Conservation (phyloP, 495 filamentous ascomycete species). For the Articulospora tetracladia region DNA sequence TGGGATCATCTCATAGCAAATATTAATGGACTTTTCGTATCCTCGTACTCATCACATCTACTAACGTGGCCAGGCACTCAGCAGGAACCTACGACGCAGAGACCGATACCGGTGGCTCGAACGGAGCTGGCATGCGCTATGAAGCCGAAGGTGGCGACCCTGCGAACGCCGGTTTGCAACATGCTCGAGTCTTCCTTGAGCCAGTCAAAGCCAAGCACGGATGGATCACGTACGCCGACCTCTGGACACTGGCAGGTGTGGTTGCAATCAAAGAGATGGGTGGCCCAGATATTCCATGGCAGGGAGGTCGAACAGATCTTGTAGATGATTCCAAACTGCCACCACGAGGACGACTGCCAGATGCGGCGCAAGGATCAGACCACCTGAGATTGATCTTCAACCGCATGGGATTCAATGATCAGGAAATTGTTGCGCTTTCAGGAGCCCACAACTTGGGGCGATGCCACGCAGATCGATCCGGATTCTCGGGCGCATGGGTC, state of each 20-base stretch:
- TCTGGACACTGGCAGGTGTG: slow-evolving; percentile 59
- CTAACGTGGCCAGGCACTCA: slow-evolving; percentile 43
- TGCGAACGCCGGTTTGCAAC: slow-evolving; percentile 58
- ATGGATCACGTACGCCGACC: slow-evolving; percentile 62
- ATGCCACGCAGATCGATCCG: slow-evolving; percentile 57
- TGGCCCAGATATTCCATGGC: slow-evolving; percentile 50
- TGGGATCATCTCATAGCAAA: slow-evolving; percentile 5
- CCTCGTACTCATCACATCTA: slow-evolving; percentile 13
- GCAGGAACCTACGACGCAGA: slow-evolving; percentile 56
- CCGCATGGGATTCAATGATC: slow-evolving; percentile 63
- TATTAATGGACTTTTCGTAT: slow-evolving; percentile 11
- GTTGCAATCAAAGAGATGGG: slow-evolving; percentile 56
- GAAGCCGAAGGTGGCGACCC: slow-evolving; percentile 61
- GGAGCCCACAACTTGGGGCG: slow-evolving; percentile 60
- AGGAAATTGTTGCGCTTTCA: slow-evolving; percentile 57
- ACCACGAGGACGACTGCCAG: slow-evolving; percentile 53
- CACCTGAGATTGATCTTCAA: slow-evolving; percentile 57
- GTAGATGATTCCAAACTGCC: slow-evolving; percentile 54
- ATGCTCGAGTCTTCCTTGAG: slow-evolving; percentile 59
- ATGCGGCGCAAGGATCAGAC: slow-evolving; percentile 53
- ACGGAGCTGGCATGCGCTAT: slow-evolving; percentile 63
- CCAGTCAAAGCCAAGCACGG: slow-evolving; percentile 52
- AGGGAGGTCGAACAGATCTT: slow-evolving; percentile 53
- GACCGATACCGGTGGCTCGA: slow-evolving; percentile 57
- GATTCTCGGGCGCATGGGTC: slow-evolving; percentile 61